Conservation (phyloP, 352 stramenopile species). For the Pythium utonaiense region DNA sequence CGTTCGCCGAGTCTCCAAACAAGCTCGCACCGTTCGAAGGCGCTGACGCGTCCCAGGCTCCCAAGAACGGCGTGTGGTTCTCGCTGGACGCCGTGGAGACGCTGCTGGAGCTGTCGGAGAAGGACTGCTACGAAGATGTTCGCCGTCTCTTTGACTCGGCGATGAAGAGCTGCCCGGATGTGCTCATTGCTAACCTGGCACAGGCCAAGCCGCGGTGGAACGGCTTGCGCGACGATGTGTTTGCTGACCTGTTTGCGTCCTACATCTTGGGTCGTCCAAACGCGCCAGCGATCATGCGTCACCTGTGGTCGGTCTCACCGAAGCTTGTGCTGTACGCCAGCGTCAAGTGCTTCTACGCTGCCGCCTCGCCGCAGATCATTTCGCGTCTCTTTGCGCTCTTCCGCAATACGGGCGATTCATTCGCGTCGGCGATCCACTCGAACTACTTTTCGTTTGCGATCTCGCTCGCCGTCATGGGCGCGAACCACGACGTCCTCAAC, state of each 20-base stretch:
- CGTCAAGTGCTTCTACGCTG: slow-evolving; percentile 85
- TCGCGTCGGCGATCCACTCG: slow-evolving; percentile 78
- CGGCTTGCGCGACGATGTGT: slow-evolving; percentile 77
- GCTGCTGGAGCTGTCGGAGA: slow-evolving; percentile 71
- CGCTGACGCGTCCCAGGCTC: slow-evolving; percentile 77
- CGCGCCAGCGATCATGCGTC: slow-evolving; percentile 83
- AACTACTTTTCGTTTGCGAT: slow-evolving; percentile 89
- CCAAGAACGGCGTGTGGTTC: slow-evolving; percentile 87
- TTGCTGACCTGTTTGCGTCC: slow-evolving; percentile 83
- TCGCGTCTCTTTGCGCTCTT: slow-evolving; percentile 81
- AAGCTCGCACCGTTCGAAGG: slow-evolving; percentile 85
- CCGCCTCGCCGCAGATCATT: slow-evolving; percentile 75
- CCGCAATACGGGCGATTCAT: slow-evolving; percentile 79
- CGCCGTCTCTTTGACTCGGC: slow-evolving; percentile 71
- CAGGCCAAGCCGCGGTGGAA: slow-evolving; percentile 78
- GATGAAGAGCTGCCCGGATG: slow-evolving; percentile 83
- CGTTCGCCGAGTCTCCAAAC: slow-evolving; percentile 72
- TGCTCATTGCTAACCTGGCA: slow-evolving; percentile 84
- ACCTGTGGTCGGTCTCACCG: slow-evolving; percentile 80
- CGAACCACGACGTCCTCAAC: slow-evolving; percentile 84
- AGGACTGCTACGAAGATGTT: slow-evolving; percentile 82
- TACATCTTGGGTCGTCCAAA: slow-evolving; percentile 87
- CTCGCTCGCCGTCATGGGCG: slow-evolving; percentile 74
- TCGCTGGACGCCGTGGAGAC: slow-evolving; percentile 83
- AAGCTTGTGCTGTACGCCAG: slow-evolving; percentile 87